A percentile compares a stretch with the other conserved stretches of the same genome.
These are phyloP conservation scores for Prunus mongolica DNA, from an alignment of 306 rosid species.

Conservation along the genomic window DNA sequence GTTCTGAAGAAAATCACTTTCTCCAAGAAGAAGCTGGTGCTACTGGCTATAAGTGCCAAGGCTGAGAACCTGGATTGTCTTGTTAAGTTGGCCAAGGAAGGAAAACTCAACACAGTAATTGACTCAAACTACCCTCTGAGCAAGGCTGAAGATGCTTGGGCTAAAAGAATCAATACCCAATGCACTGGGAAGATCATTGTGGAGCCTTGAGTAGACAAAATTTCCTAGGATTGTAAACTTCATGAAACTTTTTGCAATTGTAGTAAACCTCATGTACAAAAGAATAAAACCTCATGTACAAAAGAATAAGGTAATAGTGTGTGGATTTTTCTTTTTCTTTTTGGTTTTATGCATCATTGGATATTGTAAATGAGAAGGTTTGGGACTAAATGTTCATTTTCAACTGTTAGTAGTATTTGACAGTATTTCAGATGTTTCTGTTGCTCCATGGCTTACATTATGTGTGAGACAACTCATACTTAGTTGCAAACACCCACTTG, in stretches of 20 bases:
- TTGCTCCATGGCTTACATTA: too few relatives aligned
- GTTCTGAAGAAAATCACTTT: constrained; percentile 59
- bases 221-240: background rate
- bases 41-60: constrained; percentile 25
- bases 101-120: constrained; percentile 53
- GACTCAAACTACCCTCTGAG: constrained; percentile 55
- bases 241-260: constrained; percentile 17
- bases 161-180: constrained; percentile 56
- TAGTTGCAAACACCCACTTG: too few relatives aligned
- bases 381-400: too few relatives aligned
- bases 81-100: constrained; percentile 48
- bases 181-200: constrained; percentile 68
- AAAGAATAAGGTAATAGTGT: constrained; percentile 22
- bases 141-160: constrained; percentile 80
- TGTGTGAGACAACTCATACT: too few relatives aligned
- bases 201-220: constrained; percentile 17
- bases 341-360: too few relatives aligned
- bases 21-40: constrained; percentile 57
- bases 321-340: too few relatives aligned
- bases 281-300: constrained; percentile 45
- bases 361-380: too few relatives aligned
- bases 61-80: constrained; percentile 47
- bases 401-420: too few relatives aligned
- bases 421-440: too few relatives aligned
- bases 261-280: constrained; percentile 49